Base-by-base conservation (phyloP, 2,329 filamentous ascomycete species). In the Lachnellula arida region DNA sequence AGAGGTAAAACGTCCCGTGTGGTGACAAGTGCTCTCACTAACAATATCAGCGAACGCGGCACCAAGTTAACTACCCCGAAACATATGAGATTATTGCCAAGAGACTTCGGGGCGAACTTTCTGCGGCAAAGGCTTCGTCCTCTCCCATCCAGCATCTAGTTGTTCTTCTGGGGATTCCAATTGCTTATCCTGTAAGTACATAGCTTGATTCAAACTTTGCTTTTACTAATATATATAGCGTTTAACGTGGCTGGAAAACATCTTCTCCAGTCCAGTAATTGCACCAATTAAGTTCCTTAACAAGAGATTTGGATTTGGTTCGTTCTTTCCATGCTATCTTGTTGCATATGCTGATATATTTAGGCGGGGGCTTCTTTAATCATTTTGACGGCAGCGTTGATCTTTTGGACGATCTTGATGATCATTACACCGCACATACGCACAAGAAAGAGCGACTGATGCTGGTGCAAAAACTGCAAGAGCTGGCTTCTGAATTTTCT, bases 191-290 rank as follows among this genome's bases (percentile, higher is more conserved):
- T 59, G 82, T 86, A 74, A 68, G 80, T 68, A 76, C 76, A 1
- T 19, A 2, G 5, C 81, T 61, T 79, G 78, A 1, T 22, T 5
- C 11, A 4, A 7, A 19, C 57, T 59, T 63, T 40, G 53, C 35
- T 39, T 53, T 56, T 34, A 53, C 51, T 63, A 40, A 60, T n/a
- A 15, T 3, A n/a, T 39, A 6, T 60, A 85, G 80, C 90, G 93
- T 64, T 79, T 97, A 53, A 94, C 92, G n/a, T 97, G 93, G 93
- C 79, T 97, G 4, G 93, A 97, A 71, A 97, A 96, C 67, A 88
- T 97, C 56, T 82, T 97, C 64, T 81, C 82, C 15, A 95, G 90
- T 58, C 92, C 93, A 0, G 64, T 97, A 23, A 92, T 97, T 68
- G 91, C 88, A 0, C 91, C 92, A 0, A 84, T 97, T 68, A 92